Evolutionary conservation across 1,284 basidiomycete species (phyloP).

Genomic region (Cronartium quercuum): DNA sequence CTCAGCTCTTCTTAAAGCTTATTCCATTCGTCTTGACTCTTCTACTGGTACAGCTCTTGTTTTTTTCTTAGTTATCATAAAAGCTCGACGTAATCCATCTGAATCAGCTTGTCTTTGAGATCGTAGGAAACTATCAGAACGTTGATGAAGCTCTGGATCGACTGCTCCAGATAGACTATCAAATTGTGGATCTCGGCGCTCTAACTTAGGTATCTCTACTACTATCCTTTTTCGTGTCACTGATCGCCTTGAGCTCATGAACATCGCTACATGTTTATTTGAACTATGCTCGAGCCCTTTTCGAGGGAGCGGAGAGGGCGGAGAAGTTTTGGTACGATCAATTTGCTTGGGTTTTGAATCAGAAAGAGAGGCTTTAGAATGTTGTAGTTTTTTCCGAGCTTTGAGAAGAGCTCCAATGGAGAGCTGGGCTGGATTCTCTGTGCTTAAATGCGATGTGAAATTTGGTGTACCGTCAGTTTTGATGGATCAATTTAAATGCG

Average conservation of each 20-base stretch:
- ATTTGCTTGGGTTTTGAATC: neutral
- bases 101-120: constrained; percentile 4
- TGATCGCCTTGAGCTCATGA: constrained; percentile 9
- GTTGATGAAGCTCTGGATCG: neutral
- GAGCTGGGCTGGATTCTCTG: neutral
- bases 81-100: neutral
- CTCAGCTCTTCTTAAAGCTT: constrained; percentile 1
- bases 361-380: neutral
- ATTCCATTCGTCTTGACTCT: neutral
- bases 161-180: constrained; percentile 18
- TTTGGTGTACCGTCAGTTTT: neutral
- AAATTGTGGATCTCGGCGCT: constrained; percentile 25
- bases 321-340: neutral
- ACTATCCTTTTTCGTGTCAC: constrained; percentile 13
- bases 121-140: constrained; percentile 5
- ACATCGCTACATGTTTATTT: constrained; percentile 19
- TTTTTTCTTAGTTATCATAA: neutral
- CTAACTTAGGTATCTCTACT: constrained; percentile 7
- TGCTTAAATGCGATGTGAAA: neutral
- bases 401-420: constrained; percentile 4
- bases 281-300: neutral
- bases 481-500: neutral
- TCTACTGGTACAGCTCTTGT: neutral
- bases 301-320: neutral
- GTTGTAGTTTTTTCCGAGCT: neutral